phyloP scores from a whole-genome alignment of 2,329 filamentous ascomycete species.

The Pseudopithomyces chartarum region DNA sequence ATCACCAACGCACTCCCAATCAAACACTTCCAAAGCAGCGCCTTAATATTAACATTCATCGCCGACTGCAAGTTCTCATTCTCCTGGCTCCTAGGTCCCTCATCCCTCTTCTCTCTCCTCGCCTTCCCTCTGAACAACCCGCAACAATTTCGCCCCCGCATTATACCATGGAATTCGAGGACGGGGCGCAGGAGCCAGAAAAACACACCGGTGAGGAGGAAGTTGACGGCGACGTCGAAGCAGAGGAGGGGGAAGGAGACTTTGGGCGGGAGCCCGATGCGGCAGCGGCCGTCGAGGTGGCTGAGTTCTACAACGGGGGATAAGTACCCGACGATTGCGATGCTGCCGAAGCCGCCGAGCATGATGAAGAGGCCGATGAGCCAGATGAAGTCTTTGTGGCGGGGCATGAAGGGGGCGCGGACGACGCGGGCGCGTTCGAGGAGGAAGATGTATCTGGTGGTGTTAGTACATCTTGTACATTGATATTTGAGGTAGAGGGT shows the following conservation, averaged over 20 bases:
- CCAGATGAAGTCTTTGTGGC: conserved; percentile 41
- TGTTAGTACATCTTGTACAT: neutral
- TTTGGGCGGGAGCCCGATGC: conserved; percentile 42
- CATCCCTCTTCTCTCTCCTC: neutral
- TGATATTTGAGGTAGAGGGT: too few relatives aligned
- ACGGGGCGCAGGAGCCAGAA: conserved; percentile 38
- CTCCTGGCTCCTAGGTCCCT: neutral
- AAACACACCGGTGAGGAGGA: conserved; percentile 42
- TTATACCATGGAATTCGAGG: conserved; percentile 18
- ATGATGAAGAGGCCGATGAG: conserved; percentile 30
- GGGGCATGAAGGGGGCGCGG: conserved; percentile 31
- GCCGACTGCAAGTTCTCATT: neutral
- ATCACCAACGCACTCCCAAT: conserved; percentile 40
- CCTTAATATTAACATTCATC: conserved; percentile 23
- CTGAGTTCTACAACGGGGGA: conserved; percentile 38
- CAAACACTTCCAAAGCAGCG: conserved; percentile 30
- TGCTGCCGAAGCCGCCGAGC: conserved; percentile 28
- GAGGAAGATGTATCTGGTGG: conserved; percentile 42
- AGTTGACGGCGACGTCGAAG: conserved; percentile 45
- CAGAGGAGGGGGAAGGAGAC: conserved; percentile 41
- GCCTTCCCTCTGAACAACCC: conserved; percentile 4
- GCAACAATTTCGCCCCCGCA: conserved; percentile 6
- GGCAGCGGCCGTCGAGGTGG: conserved; percentile 34
- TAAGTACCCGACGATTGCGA: conserved; percentile 33
- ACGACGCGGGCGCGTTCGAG: conserved; percentile 46